Conservation (phyloP, 1,139 yeast genomes). For the Candida pseudoviswanathii region DNA sequence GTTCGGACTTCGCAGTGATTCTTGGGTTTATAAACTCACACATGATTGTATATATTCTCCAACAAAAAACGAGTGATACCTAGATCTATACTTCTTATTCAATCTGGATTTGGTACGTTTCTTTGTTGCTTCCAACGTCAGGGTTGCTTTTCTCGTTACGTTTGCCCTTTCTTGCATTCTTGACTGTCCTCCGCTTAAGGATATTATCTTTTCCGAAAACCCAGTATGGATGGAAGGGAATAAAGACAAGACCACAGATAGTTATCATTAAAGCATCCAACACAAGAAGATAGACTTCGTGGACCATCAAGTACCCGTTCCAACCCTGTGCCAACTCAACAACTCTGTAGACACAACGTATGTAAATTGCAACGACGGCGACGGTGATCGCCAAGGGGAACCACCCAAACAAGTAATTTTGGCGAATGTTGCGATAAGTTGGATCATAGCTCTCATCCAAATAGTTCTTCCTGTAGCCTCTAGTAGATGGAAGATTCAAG, state of each 20-base stretch:
- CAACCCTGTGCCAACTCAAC: conserved; percentile 79
- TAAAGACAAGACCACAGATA: conserved; percentile 38
- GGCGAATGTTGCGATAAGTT: conserved; percentile 41
- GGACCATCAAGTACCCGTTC: conserved; percentile 63
- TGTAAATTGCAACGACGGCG: conserved; percentile 56
- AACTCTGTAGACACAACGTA: conserved; percentile 77
- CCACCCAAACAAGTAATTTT: conserved; percentile 36
- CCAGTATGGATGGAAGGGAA: conserved; percentile 62
- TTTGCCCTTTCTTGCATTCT: conserved; percentile 4
- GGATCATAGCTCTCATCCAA: conserved; percentile 38
- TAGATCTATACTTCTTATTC: background rate
- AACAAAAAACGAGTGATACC: too few relatives aligned
- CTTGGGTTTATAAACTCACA: too few relatives aligned
- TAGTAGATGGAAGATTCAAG: conserved; percentile 19
- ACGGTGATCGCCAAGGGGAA: conserved; percentile 52
- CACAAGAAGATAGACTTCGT: conserved; percentile 73
- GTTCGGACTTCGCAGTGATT: too few relatives aligned
- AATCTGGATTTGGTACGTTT: background rate
- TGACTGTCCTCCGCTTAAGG: conserved; percentile 13
- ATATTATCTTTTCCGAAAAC: conserved; percentile 41
- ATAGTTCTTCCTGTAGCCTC: conserved; percentile 18
- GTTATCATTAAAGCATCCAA: conserved; percentile 74
- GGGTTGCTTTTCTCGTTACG: background rate
- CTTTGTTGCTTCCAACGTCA: conserved; percentile 2
- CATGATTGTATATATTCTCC: too few relatives aligned